Conservation (phyloP, 805 yeast genomes). For the Zygotorulaspora florentina region DNA sequence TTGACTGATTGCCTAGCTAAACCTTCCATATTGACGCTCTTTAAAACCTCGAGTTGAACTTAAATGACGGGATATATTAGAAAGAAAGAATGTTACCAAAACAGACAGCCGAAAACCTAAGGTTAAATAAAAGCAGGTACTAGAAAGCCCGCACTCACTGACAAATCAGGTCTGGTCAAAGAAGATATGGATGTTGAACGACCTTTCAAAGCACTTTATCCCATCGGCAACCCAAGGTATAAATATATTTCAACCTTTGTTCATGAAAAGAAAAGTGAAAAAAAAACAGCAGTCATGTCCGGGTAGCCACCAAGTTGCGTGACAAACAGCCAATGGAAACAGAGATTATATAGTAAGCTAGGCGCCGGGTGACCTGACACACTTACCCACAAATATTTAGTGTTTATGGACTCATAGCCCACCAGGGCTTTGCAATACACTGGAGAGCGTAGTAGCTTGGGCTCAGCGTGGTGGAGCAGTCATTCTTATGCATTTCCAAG, state of each 20-base stretch:
- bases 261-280: constrained; percentile 2
- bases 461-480: no score
- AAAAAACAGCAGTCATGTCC: constrained; percentile 1
- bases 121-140: not conserved
- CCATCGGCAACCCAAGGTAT: not conserved
- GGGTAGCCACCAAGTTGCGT: constrained; percentile 1
- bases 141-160: not conserved
- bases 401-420: no score
- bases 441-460: no score
- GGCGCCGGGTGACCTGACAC: no score
- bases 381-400: no score
- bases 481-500: no score
- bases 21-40: constrained; percentile 58
- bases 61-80: not conserved
- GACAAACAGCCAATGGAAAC: constrained; percentile 6
- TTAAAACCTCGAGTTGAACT: not conserved
- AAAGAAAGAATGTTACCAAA: constrained; percentile 1
- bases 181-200: no score
- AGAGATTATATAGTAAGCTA: no score
- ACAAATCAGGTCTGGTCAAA: not conserved
- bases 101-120: not conserved
- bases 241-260: not conserved
- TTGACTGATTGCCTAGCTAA: constrained; percentile 69
- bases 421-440: no score
- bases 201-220: no score